These are phyloP conservation scores for Scenedesmus sp. DNA, from an alignment of 163 green algal species.

Conservation along the genomic window DNA sequence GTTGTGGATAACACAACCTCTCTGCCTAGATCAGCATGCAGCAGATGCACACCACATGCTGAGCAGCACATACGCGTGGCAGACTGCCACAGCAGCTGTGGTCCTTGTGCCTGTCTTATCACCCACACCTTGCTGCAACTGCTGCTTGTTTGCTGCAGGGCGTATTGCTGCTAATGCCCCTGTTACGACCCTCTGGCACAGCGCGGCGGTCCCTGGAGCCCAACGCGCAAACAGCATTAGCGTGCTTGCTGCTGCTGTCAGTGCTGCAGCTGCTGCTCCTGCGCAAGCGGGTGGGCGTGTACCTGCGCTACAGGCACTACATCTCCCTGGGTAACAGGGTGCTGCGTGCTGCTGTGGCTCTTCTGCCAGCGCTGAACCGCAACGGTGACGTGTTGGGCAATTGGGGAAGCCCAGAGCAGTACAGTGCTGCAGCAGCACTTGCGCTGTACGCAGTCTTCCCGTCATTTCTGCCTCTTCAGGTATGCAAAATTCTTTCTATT, in stretches of 20 bases:
- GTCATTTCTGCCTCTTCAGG: background rate
- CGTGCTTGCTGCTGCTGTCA: background rate
- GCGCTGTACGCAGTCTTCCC: background rate
- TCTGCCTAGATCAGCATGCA: too few relatives aligned
- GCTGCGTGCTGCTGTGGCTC: background rate
- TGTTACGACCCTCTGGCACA: background rate
- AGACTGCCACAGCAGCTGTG: background rate
- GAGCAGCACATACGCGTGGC: background rate
- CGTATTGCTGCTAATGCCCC: background rate
- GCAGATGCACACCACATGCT: background rate
- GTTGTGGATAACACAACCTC: too few relatives aligned
- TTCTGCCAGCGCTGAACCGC: background rate
- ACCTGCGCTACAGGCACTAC: background rate
- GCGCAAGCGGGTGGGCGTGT: background rate
- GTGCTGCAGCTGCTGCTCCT: conserved; percentile 12
- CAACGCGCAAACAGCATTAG: background rate
- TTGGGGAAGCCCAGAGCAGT: background rate
- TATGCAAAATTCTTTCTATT: too few relatives aligned
- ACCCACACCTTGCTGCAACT: background rate
- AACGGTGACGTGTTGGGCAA: background rate
- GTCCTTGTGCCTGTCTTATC: background rate
- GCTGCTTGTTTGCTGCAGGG: background rate
- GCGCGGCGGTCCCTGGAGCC: background rate
- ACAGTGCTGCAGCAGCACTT: background rate
- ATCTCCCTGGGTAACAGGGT: background rate